Percentiles rank a stretch among this genome's conserved stretches.
Conservation (phyloP, 768 basidiomycete genomes). For the Dioszegia aurantiaca region DNA sequence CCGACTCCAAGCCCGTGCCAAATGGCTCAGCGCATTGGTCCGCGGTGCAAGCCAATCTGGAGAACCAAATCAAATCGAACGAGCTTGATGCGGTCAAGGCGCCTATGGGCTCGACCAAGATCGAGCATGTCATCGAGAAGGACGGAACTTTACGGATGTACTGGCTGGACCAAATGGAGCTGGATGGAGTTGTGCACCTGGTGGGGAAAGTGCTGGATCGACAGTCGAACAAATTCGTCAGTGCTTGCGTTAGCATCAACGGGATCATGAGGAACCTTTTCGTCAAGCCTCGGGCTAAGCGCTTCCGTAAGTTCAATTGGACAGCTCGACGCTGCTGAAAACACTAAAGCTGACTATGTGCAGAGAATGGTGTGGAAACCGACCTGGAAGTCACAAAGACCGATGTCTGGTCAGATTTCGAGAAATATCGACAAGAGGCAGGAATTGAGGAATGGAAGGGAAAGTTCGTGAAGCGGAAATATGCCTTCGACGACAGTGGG, state of each 20-base stretch:
- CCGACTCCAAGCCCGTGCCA: constrained; percentile 22
- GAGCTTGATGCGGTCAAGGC: constrained; percentile 42
- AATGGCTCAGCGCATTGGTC: constrained; percentile 41
- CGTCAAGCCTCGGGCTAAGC: constrained; percentile 71
- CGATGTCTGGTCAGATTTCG: constrained; percentile 81
- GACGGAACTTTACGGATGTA: constrained; percentile 87
- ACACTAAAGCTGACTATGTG: constrained; percentile 1
- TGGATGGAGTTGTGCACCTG: constrained; percentile 74
- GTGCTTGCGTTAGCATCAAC: constrained; percentile 80
- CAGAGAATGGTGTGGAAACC: constrained; percentile 65
- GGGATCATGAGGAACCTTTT: constrained; percentile 87
- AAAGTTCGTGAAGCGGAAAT: constrained; percentile 83
- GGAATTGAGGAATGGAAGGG: constrained; percentile 73
- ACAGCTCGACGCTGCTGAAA: no score
- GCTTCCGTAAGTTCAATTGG: constrained; percentile 58
- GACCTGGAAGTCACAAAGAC: constrained; percentile 67
- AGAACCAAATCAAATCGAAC: constrained; percentile 24
- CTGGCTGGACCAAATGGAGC: constrained; percentile 94
- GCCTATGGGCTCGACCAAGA: constrained; percentile 27
- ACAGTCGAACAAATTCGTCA: constrained; percentile 60
- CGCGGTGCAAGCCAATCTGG: constrained; percentile 32
- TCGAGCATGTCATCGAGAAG: constrained; percentile 63
- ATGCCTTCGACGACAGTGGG: constrained; percentile 83
- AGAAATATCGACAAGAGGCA: constrained; percentile 67
- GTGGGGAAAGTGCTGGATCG: constrained; percentile 88